Percentiles rank a stretch among this genome's conserved stretches.
Evolutionary conservation across 768 basidiomycete species (phyloP).

Genomic region (Lactarius quietus): DNA sequence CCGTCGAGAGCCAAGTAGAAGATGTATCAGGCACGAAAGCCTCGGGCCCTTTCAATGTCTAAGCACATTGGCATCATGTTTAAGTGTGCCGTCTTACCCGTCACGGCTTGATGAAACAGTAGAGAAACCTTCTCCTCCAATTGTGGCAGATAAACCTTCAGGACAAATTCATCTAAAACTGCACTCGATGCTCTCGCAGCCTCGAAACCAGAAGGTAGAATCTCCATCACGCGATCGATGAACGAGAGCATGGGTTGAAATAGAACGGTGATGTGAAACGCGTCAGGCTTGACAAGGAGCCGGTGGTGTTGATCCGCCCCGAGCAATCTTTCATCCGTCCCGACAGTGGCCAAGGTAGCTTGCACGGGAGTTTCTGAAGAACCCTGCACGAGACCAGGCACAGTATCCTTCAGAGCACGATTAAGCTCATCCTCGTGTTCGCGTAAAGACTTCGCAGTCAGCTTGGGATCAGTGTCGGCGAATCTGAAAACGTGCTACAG

Average conservation of each 20-base stretch:
- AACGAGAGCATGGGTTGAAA: slow-evolving; percentile 92
- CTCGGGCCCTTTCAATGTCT: slow-evolving; percentile 57
- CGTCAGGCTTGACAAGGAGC: slow-evolving; percentile 82
- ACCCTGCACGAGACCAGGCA: slow-evolving; percentile 87
- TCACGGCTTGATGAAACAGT: slow-evolving; percentile 82
- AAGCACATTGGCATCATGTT: slow-evolving; percentile 6
- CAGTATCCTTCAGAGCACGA: slow-evolving; percentile 79
- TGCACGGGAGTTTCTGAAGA: slow-evolving; percentile 61
- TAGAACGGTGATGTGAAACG: slow-evolving; percentile 91
- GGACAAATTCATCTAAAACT: slow-evolving; percentile 88
- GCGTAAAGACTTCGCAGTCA: slow-evolving; percentile 61
- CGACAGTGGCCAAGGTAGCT: slow-evolving; percentile 54
- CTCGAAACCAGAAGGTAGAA: slow-evolving; percentile 71
- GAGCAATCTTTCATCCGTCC: slow-evolving; percentile 69
- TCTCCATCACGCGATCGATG: slow-evolving; percentile 63
- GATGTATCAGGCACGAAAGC: slow-evolving; percentile 82
- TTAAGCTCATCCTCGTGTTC: slow-evolving; percentile 83
- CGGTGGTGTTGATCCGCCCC: slow-evolving; percentile 79
- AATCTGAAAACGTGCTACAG: slow-evolving; percentile 84
- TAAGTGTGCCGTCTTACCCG: slow-evolving; percentile 43
- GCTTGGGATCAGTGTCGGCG: slow-evolving; percentile 80
- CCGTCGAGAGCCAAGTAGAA: slow-evolving; percentile 57
- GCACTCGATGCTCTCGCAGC: slow-evolving; percentile 60
- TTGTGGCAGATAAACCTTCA: slow-evolving; percentile 90
- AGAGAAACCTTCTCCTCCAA: slow-evolving; percentile 89